Percentiles rank a stretch among this genome's conserved stretches.
Evolutionary conservation across 1,139 yeast species (phyloP).

Genomic region (Ogataea hybrid): DNA sequence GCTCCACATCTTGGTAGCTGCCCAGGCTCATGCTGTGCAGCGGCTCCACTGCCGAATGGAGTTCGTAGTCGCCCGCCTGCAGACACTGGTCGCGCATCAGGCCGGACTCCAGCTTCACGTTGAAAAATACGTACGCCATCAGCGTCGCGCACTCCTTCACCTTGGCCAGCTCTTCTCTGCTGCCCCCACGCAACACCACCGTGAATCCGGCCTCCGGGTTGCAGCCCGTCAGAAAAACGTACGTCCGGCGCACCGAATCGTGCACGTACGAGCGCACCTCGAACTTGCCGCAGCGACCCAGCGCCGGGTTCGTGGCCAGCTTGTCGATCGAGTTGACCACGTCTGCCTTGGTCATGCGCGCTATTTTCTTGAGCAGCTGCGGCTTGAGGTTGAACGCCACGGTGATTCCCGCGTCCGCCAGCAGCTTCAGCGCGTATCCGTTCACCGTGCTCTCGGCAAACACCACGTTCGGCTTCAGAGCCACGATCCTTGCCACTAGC

Average conservation of each 20-base stretch:
- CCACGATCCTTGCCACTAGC: constrained; percentile 72
- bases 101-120: constrained; percentile 77
- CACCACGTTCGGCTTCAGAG: constrained; percentile 76
- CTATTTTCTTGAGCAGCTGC: constrained; percentile 75
- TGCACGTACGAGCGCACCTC: constrained; percentile 66
- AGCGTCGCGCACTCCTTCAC: constrained; percentile 81
- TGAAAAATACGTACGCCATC: constrained; percentile 72
- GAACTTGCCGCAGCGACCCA: constrained; percentile 74
- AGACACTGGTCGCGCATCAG: constrained; percentile 74
- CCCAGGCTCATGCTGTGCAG: constrained; percentile 18
- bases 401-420: constrained; percentile 73
- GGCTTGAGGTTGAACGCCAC: constrained; percentile 81
- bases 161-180: constrained; percentile 54
- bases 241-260: constrained; percentile 61
- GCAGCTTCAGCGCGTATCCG: constrained; percentile 72
- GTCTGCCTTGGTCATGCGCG: constrained; percentile 81
- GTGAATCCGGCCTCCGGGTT: constrained; percentile 78
- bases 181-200: constrained; percentile 74
- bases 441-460: constrained; percentile 81
- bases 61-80: constrained; percentile 30
- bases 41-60: constrained; percentile 14
- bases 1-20: constrained; percentile 36
- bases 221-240: constrained; percentile 75
- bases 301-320: constrained; percentile 52
- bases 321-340: constrained; percentile 67